A percentile compares a stretch with the other conserved stretches of the same genome.
phyloP scores from a whole-genome alignment of 345 rosid genomes.

The Boechera retrofracta region DNA sequence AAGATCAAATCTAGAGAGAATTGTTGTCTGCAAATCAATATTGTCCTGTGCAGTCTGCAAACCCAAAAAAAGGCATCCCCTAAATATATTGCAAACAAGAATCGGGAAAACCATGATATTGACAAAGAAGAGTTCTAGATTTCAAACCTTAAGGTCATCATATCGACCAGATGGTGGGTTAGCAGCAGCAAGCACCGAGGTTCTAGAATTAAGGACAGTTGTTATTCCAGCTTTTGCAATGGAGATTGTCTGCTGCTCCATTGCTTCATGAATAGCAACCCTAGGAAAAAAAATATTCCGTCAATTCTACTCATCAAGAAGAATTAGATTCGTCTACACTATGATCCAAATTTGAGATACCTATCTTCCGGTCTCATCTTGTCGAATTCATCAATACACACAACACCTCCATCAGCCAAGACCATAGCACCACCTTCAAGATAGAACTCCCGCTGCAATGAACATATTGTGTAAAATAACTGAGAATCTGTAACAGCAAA shows the following conservation, averaged over 20 bases:
- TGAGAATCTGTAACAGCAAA: constrained; percentile 20
- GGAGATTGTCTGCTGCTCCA: constrained; percentile 99
- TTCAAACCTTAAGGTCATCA: constrained; percentile 90
- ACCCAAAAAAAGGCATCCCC: not conserved
- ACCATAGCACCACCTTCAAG: constrained; percentile 99
- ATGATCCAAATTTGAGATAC: constrained; percentile 46
- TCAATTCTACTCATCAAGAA: constrained; percentile 10
- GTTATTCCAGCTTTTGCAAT: constrained; percentile 99
- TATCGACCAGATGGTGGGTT: constrained; percentile 98
- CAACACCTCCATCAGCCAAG: constrained; percentile 98
- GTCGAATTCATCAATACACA: constrained; percentile 96
- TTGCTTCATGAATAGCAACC: constrained; percentile 99
- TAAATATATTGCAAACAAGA: constrained; percentile 19
- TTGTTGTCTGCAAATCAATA: constrained; percentile 94
- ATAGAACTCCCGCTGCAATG: constrained; percentile 90
- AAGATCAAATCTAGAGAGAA: constrained; percentile 94
- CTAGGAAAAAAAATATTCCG: constrained; percentile 40
- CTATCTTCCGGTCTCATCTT: constrained; percentile 99
- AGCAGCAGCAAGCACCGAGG: constrained; percentile 98
- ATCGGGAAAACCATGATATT: constrained; percentile 2
- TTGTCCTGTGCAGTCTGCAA: constrained; percentile 82
- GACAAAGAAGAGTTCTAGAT: constrained; percentile 7
- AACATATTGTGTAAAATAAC: constrained; percentile 20
- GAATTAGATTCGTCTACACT: not conserved
- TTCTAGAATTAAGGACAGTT: constrained; percentile 94